phyloP scores from a whole-genome alignment of 306 rosid species.

The Lathyrus aphaca region DNA sequence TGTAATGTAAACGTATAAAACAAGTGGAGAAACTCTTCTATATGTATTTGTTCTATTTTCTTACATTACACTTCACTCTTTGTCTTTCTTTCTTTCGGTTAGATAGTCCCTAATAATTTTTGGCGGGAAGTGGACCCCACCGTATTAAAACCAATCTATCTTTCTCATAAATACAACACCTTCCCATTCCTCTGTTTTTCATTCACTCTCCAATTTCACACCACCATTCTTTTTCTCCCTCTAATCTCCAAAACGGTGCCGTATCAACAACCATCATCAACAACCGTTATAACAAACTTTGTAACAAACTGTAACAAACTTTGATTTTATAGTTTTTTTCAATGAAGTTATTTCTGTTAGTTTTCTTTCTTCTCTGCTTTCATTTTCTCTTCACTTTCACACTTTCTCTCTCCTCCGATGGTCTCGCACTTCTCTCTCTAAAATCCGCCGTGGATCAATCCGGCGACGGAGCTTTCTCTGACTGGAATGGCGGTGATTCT shows the following conservation, averaged over 20 bases:
- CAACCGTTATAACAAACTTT: background rate
- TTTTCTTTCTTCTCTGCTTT: background rate
- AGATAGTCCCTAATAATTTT: conserved; percentile 40
- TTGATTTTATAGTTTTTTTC: background rate
- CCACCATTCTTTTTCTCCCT: background rate
- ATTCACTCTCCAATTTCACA: conserved; percentile 18
- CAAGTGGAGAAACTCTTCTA: background rate
- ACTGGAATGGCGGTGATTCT: conserved; percentile 68
- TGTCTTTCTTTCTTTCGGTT: conserved; percentile 38
- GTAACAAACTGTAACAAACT: too few species aligned
- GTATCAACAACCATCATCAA: background rate
- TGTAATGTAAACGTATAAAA: background rate
- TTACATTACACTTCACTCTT: conserved; percentile 64
- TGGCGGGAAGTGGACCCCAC: conserved; percentile 69
- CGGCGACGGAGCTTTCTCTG: conserved; percentile 51
- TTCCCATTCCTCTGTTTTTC: conserved; percentile 11
- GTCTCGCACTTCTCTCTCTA: conserved; percentile 80
- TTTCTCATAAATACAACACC: conserved; percentile 33
- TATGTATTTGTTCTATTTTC: conserved; percentile 42
- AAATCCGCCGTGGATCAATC: conserved; percentile 77
- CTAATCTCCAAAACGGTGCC: conserved; percentile 26
- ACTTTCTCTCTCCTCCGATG: conserved; percentile 72
- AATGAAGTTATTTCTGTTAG: conserved; percentile 28
- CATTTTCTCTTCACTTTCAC: conserved; percentile 22
- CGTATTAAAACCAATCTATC: conserved; percentile 46